A percentile compares a stretch with the other conserved stretches of the same genome.
Evolutionary conservation across 495 filamentous ascomycete species (phyloP).

Genomic region (Oidiodendron maius): DNA sequence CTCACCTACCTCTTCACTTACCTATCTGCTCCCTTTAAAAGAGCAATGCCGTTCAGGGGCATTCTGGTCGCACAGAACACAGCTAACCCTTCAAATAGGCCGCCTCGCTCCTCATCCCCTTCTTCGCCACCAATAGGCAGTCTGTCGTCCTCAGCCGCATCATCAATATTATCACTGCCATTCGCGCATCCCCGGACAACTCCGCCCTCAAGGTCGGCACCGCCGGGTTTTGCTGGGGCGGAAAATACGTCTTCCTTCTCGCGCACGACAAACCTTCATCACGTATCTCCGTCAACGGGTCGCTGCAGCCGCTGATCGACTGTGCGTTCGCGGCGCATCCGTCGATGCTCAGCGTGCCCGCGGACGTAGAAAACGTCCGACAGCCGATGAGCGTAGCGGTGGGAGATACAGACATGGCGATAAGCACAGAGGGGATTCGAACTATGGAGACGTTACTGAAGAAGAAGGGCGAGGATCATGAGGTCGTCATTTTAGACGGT

Average conservation of each 20-base stretch:
- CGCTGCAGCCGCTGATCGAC: too few relatives aligned
- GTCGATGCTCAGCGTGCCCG: constrained; percentile 40
- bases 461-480: constrained; percentile 33
- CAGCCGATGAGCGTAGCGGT: constrained; percentile 49
- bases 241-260: constrained; percentile 40
- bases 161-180: constrained; percentile 34
- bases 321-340: constrained; percentile 57
- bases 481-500: constrained; percentile 48
- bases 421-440: constrained; percentile 33
- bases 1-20: too few relatives aligned
- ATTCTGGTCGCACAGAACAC: too few relatives aligned
- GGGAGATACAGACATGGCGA: constrained; percentile 42
- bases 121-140: constrained; percentile 27
- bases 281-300: neutral
- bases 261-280: too few relatives aligned
- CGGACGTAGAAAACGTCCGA: constrained; percentile 44
- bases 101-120: constrained; percentile 26
- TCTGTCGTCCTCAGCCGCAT: constrained; percentile 36
- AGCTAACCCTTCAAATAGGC: too few relatives aligned
- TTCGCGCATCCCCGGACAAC: constrained; percentile 27
- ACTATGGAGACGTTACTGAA: constrained; percentile 44
- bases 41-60: too few relatives aligned
- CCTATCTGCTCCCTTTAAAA: too few relatives aligned
- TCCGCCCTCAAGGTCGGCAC: constrained; percentile 30
- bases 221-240: constrained; percentile 59